A percentile compares a stretch with the other conserved stretches of the same genome.
These are phyloP conservation scores for Fusarium sp. DNA, from an alignment of 2,329 filamentous ascomycete species.

Conservation along the genomic window DNA sequence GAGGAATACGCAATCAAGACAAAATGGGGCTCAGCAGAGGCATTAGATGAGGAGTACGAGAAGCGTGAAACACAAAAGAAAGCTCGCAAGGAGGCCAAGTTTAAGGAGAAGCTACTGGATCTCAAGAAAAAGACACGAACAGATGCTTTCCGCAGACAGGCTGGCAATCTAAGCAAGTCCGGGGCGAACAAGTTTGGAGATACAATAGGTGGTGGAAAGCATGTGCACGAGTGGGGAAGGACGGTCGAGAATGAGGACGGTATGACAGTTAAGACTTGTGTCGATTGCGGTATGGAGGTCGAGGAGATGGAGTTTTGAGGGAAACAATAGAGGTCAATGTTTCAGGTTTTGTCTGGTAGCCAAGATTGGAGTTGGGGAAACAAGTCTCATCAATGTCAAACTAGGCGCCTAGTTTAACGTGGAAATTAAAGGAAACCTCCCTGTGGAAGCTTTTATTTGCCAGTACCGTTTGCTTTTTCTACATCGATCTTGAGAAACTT, in stretches of 20 bases:
- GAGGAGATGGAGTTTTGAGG: constrained; percentile 76
- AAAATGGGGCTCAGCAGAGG: constrained; percentile 92
- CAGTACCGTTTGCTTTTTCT: constrained; percentile 1
- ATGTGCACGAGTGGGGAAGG: constrained; percentile 90
- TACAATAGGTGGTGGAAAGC: constrained; percentile 75
- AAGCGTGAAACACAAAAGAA: constrained; percentile 84
- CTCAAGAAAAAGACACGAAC: constrained; percentile 94
- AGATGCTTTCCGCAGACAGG: constrained; percentile 85
- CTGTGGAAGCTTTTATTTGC: not conserved
- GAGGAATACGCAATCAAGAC: constrained; percentile 91
- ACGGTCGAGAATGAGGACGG: constrained; percentile 78
- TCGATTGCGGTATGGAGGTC: constrained; percentile 82
- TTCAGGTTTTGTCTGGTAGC: not conserved
- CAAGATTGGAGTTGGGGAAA: constrained; percentile 2
- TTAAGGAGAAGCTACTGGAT: constrained; percentile 88
- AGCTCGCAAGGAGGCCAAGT: constrained; percentile 88
- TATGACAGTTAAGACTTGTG: constrained; percentile 83
- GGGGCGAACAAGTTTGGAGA: constrained; percentile 79
- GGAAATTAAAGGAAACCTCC: not conserved
- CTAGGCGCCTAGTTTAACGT: not conserved
- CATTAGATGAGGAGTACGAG: constrained; percentile 89
- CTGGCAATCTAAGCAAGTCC: constrained; percentile 68
- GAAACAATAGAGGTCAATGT: constrained; percentile 46
- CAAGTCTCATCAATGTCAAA: not conserved
- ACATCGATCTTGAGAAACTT: constrained; percentile 6